Base-by-base conservation (phyloP, 495 filamentous ascomycete genomes). In the Penicilliopsis zonata region DNA sequence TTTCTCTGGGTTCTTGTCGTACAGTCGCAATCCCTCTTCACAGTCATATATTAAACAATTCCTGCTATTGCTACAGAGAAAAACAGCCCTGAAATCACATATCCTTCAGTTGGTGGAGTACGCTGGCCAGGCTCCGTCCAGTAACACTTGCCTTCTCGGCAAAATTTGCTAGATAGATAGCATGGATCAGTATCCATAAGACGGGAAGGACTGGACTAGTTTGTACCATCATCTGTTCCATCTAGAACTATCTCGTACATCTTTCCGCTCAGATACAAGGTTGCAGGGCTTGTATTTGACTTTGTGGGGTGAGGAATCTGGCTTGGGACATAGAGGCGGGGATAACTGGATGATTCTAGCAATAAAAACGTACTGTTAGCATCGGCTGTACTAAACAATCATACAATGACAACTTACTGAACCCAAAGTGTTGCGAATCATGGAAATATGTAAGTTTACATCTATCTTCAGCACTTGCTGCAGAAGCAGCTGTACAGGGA, bases 401-500 rank as follows among this genome's bases (percentile, higher is more conserved):
- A 13, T 29, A 37, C 10, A 13, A 12, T 31, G 13, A 31, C 12
- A 28, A 38, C 44, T 28, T 36, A 52, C 52, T 41, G 42, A 44
- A 40, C 8, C 49, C 46, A 37, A 59, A 56, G 26, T 52, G 40
- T 41, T 46, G 37, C 10, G 47, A 52, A 35, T 50, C 44, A 29
- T 54, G 52, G 30, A 47, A 55, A 38, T 53, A 56, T 24, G 41
- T 50, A 35, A 59, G 43, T 40, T 51, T 49, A 42, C 42, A 59
- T 39, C 36, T 42, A 36, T 48, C 39, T 42, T 39, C 35, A 35
- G 40, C 30, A 34, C 21, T 33, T 30, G 36, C 29, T 10, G 27
- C 41, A 42, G 44, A 43, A 41, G 44, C 12, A n/a, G 26, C 40
- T 28, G 29, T 21, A 27, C 35, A 29, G 27, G 42, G 43, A 33